These are phyloP conservation scores for Graphium sp. DNA, from an alignment of 2,329 filamentous ascomycete genomes.

Conservation along the genomic window DNA sequence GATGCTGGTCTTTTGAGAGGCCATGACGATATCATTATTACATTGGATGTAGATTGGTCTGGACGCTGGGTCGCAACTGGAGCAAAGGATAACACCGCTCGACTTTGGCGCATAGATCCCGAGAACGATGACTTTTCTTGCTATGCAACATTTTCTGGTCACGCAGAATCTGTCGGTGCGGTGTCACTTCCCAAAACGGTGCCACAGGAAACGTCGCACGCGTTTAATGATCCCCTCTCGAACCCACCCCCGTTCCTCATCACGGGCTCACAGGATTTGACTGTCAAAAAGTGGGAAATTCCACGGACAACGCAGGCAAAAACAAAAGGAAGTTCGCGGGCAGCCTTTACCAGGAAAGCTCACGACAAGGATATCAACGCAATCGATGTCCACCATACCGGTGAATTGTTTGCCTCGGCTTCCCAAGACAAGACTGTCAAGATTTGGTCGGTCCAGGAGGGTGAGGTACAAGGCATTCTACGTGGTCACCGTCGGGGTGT, in stretches of 20 bases:
- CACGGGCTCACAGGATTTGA: slow-evolving; percentile 89
- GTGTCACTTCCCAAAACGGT: slow-evolving; percentile 61
- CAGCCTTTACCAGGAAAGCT: slow-evolving; percentile 78
- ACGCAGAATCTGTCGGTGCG: slow-evolving; percentile 85
- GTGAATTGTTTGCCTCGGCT: slow-evolving; percentile 80
- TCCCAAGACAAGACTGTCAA: slow-evolving; percentile 96
- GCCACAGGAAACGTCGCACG: slow-evolving; percentile 52
- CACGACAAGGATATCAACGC: slow-evolving; percentile 99
- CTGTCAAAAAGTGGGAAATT: slow-evolving; percentile 87
- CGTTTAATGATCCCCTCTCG: slow-evolving; percentile 55
- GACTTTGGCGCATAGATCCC: slow-evolving; percentile 76
- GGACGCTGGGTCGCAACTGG: slow-evolving; percentile 93
- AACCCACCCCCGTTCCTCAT: slow-evolving; percentile 73
- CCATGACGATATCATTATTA: slow-evolving; percentile 91
- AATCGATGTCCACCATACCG: slow-evolving; percentile 59
- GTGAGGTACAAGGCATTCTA: slow-evolving; percentile 80
- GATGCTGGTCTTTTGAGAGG: slow-evolving; percentile 77
- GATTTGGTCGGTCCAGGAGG: slow-evolving; percentile 83
- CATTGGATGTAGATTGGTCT: slow-evolving; percentile 88
- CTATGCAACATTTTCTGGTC: slow-evolving; percentile 70
- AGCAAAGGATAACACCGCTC: slow-evolving; percentile 90
- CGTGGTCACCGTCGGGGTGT: slow-evolving; percentile 88
- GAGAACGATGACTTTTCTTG: slow-evolving; percentile 60
- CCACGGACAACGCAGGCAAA: slow-evolving; percentile 31
- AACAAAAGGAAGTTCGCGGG: slow-evolving; percentile 40